A percentile compares a stretch with the other conserved stretches of the same genome.
Evolutionary conservation across 1,284 basidiomycete species (phyloP).

Genomic region (Schizopora paradoxa): DNA sequence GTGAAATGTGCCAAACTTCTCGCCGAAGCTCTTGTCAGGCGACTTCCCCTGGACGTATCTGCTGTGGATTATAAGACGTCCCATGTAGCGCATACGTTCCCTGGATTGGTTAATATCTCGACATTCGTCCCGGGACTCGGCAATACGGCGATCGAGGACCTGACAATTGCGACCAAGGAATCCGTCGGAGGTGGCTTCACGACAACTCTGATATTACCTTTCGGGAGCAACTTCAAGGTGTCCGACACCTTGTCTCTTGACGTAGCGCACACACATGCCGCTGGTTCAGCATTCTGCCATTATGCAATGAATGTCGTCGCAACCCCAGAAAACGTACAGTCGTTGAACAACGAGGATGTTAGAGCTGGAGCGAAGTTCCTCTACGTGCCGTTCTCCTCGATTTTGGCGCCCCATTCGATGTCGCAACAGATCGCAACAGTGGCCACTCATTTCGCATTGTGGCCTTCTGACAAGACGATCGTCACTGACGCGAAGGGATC

Average conservation of each 20-base stretch:
- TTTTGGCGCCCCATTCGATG: conserved; percentile 35
- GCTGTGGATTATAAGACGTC: conserved; percentile 94
- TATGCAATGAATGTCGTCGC: conserved; percentile 82
- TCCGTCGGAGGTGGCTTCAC: conserved; percentile 87
- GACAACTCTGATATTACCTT: conserved; percentile 72
- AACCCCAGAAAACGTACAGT: conserved; percentile 59
- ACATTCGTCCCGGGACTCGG: conserved; percentile 82
- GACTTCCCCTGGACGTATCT: conserved; percentile 83
- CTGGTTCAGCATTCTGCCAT: conserved; percentile 73
- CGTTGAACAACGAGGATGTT: conserved; percentile 65
- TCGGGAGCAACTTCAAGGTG: conserved; percentile 58
- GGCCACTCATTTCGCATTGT: conserved; percentile 85
- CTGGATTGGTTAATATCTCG: conserved; percentile 86
- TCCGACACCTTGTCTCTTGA: conserved; percentile 68
- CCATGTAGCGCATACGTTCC: conserved; percentile 86
- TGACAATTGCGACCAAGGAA: conserved; percentile 69
- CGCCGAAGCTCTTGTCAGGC: conserved; percentile 90
- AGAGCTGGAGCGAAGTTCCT: conserved; percentile 77
- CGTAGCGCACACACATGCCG: conserved; percentile 58
- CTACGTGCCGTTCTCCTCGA: conserved; percentile 76
- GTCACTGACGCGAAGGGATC: conserved; percentile 91
- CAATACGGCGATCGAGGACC: conserved; percentile 54
- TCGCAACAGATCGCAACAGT: conserved; percentile 50
- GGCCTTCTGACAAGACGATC: conserved; percentile 90
- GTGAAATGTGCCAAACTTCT: conserved; percentile 99